Evolutionary conservation across 331 rosid species (phyloP).

Genomic region (Dryas integrifolia): DNA sequence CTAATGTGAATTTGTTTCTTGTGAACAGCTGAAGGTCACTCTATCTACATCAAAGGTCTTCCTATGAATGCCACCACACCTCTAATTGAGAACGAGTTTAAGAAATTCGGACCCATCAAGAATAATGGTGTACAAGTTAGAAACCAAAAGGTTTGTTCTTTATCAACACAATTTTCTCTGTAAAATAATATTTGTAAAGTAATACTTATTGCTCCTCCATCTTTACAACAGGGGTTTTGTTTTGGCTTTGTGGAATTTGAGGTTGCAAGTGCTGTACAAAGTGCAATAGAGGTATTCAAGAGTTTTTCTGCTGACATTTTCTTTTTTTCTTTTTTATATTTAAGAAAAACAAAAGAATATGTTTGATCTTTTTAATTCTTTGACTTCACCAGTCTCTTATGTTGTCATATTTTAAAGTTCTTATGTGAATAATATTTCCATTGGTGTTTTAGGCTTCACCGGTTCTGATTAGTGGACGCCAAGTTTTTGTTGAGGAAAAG

Average conservation of each 20-base stretch:
- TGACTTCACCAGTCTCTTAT: neutral
- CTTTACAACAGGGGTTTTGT: slow-evolving; percentile 60
- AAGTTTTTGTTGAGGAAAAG: slow-evolving; percentile 63
- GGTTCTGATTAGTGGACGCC: slow-evolving; percentile 44
- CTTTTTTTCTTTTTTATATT: neutral
- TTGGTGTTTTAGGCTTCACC: slow-evolving; percentile 67
- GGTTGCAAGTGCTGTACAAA: slow-evolving; percentile 55
- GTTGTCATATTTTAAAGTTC: neutral
- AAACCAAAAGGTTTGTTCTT: slow-evolving; percentile 51
- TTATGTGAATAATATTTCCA: slow-evolving; percentile 3
- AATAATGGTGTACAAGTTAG: slow-evolving; percentile 76
- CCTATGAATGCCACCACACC: slow-evolving; percentile 42
- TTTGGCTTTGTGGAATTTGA: slow-evolving; percentile 93
- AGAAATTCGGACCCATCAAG: slow-evolving; percentile 83
- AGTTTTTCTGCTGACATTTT: neutral
- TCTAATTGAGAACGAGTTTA: slow-evolving; percentile 62
- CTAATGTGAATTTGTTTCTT: slow-evolving; percentile 12
- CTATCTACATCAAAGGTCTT: slow-evolving; percentile 66
- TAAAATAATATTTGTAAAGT: neutral
- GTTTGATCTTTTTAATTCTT: neutral
- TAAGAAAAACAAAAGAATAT: neutral
- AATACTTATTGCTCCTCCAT: slow-evolving; percentile 3
- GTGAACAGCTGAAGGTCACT: slow-evolving; percentile 67
- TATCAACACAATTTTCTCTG: neutral
- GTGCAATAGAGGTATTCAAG: slow-evolving; percentile 71